Conservation (phyloP, 192 early-diverging fungal genomes). For the Rhizophlyctis rosea region DNA sequence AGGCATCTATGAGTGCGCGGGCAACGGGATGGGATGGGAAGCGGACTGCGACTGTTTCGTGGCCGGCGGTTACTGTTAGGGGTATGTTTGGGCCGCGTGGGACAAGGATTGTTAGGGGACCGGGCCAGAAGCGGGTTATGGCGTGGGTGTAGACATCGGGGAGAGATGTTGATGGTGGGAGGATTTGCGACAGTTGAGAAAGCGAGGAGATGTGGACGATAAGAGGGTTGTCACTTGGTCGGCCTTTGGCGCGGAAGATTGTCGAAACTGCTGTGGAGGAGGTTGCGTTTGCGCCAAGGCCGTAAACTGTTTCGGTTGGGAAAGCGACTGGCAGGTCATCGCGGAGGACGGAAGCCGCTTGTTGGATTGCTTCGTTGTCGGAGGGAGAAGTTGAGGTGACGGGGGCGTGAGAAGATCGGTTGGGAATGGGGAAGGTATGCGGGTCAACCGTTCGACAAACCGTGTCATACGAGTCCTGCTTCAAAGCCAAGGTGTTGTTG, state of each 20-base stretch:
- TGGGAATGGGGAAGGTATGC: too few species aligned
- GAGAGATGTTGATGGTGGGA: conserved; percentile 45
- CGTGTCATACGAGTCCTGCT: too few species aligned
- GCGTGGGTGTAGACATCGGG: conserved; percentile 67
- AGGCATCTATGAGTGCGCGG: conserved; percentile 76
- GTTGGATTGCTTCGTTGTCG: conserved; percentile 10
- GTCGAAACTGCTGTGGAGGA: conserved; percentile 57
- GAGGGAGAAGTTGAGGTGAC: conserved; percentile 2
- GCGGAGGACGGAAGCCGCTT: conserved; percentile 55
- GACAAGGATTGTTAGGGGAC: conserved; percentile 86
- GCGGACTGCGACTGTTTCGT: conserved; percentile 82
- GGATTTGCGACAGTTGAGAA: conserved; percentile 75
- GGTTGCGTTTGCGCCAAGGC: conserved; percentile 88
- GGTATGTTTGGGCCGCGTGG: conserved; percentile 73
- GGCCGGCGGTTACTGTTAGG: conserved; percentile 75
- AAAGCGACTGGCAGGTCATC: conserved; percentile 73
- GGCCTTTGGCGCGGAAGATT: conserved; percentile 83
- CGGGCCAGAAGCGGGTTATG: conserved; percentile 83
- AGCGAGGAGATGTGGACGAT: conserved; percentile 95
- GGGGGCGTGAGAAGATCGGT: too few species aligned
- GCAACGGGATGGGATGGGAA: conserved; percentile 92
- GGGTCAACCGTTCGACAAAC: too few species aligned
- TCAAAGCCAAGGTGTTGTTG: too few species aligned
- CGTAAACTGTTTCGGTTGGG: conserved; percentile 99
- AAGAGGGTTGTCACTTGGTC: conserved; percentile 94